Base-by-base conservation (phyloP, 345 rosid species). In the Eucalyptus cladocalyx region DNA sequence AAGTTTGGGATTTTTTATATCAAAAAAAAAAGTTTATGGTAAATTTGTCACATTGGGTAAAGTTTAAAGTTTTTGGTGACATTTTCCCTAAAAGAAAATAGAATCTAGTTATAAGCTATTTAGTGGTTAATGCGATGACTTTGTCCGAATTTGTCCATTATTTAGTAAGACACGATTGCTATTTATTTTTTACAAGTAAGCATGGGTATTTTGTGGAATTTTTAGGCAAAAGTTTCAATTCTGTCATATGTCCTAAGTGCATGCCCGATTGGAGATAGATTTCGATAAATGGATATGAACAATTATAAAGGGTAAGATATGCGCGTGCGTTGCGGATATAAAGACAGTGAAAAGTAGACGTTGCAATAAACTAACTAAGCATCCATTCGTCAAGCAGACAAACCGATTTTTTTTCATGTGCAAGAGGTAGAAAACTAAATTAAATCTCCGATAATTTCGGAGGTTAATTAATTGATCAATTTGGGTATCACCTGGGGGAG, bases 231-330 rank as follows among this genome's bases (percentile, higher is more conserved):
- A 62, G 72, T 30, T 62, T 56, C 28, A 30, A 62, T 62, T 30
- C 32, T n/a, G 34, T 62, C 34, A 0, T 30, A 13, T n/a, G 17
- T n/a, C 1, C 4, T 6, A 30, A 1, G 18, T 13, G 9, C 72
- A 62, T 62, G 34, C 72, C 19, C 3, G 8, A 62, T 62, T 30
- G 24, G 18, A 28, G 32, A 1, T 13, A 5, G 32, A 62, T 62
- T 62, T 62, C 9, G 72, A 62, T 30, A 4, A 60, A 28, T 62
- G 69, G 34, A 62, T 62, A 30, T 30, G 8, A 62, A 13, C 16
- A 30, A 62, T 62, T 6, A 28, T 16, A 30, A 62, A 30, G 34
- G 72, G 16, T 62, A 62, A 56, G 62, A 21, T 56, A 56, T 56
- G 62, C 13, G 60, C 60, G 2, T 16, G 3, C 17, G 3, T 53